Base-by-base conservation (phyloP, 179 eudicot genomes). In the Heliamphora pulchella region DNA sequence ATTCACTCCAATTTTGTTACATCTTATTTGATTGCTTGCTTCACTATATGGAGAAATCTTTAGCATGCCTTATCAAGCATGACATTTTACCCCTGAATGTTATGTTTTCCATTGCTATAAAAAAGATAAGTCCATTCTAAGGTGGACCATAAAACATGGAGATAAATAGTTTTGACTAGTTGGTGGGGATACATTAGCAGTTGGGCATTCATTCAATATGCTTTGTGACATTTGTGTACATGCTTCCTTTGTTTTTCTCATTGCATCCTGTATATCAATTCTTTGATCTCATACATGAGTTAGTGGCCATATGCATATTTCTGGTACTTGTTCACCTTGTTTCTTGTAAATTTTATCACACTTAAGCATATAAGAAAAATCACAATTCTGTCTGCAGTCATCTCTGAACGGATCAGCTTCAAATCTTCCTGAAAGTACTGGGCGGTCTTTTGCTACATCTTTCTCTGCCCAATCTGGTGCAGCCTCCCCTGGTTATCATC, bases 401-500 rank as follows among this genome's bases (percentile, higher is more conserved):
- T 88, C 91, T 77, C 76, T 87, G 71, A 87, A 87, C 79, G 88
- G 92, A 70, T 85, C 90, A 72, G 74, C 89, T 77, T 89, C 98
- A 80, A 89, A 89, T 87, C 83, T 84, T 84, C 89, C 86, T 4
- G 93, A 91, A 75, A 86, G 83, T 82, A 81, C 83, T 57, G 90
- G 89, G 63, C 91, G 87, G 41, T 79, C 89, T 71, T 89, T 89
- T 80, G 64, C 85, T 15, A 71, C 89, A 74, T 90, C 90, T 79
- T 92, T 89, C 81, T 84, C 93, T 82, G 87, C 87, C 81, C 89
- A 85, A 78, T 90, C 89, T 78, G 93, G 92, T 84, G 87, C 87
- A 50, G 89, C 85, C 55, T 91, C 92, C 70, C 88, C 89, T 82
- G 89, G 78, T 82, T 94, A 72, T 85, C 97, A 91, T 84, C 98